Conservation (phyloP, 208 protist species). For the Balamuthia mandrillaris region DNA sequence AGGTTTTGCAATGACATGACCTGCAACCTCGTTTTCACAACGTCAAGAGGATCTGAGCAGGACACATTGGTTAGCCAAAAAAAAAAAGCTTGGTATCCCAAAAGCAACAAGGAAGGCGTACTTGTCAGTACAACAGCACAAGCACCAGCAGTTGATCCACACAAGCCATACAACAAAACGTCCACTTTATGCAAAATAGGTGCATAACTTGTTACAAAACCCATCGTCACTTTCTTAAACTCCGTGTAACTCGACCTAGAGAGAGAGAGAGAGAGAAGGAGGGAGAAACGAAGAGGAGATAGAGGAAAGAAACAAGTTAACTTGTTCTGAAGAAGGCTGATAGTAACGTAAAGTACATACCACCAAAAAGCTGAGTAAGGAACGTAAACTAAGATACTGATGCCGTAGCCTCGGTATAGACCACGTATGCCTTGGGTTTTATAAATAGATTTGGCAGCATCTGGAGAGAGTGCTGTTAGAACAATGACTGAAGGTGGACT, state of each 20-base stretch:
- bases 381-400: conserved; percentile 11
- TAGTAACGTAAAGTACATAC: too few relatives aligned
- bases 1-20: background rate
- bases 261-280: too few relatives aligned
- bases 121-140: background rate
- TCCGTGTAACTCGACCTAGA: too few relatives aligned
- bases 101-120: background rate
- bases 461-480: background rate
- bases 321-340: too few relatives aligned
- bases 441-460: background rate
- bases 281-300: too few relatives aligned
- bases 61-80: background rate
- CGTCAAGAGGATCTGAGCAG: background rate
- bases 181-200: background rate
- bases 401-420: conserved; percentile 8
- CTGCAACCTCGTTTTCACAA: conserved; percentile 3
- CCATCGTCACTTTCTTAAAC: too few relatives aligned
- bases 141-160: background rate
- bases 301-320: too few relatives aligned
- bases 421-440: background rate
- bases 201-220: background rate
- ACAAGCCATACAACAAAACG: background rate
- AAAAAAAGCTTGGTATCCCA: too few relatives aligned
- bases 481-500: too few relatives aligned
- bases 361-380: conserved; percentile 12